Base-by-base conservation (phyloP, 2,329 filamentous ascomycete species). In the Penicillium concentricum region DNA sequence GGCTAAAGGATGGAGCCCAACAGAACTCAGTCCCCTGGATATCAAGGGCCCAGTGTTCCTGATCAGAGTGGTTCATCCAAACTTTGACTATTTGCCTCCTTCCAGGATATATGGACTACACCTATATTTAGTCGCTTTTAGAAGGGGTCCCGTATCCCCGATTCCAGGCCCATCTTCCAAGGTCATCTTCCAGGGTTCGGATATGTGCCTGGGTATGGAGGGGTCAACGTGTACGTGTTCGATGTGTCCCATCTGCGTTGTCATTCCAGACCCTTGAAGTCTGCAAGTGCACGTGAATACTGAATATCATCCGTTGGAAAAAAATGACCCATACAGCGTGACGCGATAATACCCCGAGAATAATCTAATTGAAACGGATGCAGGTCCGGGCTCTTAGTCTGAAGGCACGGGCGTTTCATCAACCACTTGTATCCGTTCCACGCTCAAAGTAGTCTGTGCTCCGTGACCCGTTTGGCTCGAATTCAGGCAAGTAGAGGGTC, bases 311-410 rank as follows among this genome's bases (percentile, higher is more conserved):
- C 44, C 44, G 18, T 46, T 16, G 12, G 15, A 34, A 24, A 34
- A 24, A 13, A 34, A 2, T 46, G 44, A 24, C 44, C 28, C 15
- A 15, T 46, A 46, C 28, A 34, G 18, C 30, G 41, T 43, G 48
- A 56, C 51, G 50, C 46, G 22, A 51, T 56, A 18, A 49, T 50
- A 16, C 26, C 42, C 43, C 12, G 38, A 49, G 50, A 32, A 54
- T 41, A 53, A 56, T 61, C 41, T 57, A 50, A 46, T 44, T 62
- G 59, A 65, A 65, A 63, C 61, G 51, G 38, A 42, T 45, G 44
- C 43, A 51, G 46, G 43, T 54, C 34, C 45, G 45, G 41, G 22
- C 32, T 39, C 15, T 43, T 34, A 45, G 41, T 50, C 30, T 49
- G 44, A 45, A 51, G 45, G 56, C 53, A 54, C 51, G 54, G 38